Evolutionary conservation across 139 green algal species (phyloP).

Genomic region (Chlamydomonas asymmetrica): DNA sequence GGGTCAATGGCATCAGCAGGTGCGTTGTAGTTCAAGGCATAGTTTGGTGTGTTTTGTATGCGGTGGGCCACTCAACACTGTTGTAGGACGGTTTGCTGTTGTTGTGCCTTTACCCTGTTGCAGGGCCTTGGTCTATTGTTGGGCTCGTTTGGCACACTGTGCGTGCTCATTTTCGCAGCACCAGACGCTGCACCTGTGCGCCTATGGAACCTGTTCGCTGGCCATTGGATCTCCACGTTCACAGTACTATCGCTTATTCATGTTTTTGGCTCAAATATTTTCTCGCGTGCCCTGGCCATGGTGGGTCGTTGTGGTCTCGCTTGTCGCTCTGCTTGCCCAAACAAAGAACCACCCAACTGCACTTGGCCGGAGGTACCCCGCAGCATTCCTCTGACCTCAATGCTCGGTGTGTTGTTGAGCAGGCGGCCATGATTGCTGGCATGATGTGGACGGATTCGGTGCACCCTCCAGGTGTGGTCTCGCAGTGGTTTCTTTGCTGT

Average conservation of each 20-base stretch:
- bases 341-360: too few species aligned
- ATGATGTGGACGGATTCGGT: constrained; percentile 45
- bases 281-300: constrained; percentile 39
- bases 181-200: constrained; percentile 44
- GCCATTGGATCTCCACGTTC: constrained; percentile 23
- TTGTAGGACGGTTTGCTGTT: neutral
- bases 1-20: constrained; percentile 40
- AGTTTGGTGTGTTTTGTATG: neutral
- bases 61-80: neutral
- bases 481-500: neutral
- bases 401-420: too few species aligned
- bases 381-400: too few species aligned
- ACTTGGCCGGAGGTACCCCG: too few species aligned
- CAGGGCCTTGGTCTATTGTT: constrained; percentile 27
- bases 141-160: constrained; percentile 51
- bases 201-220: constrained; percentile 44
- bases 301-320: too few species aligned
- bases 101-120: neutral
- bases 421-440: constrained; percentile 27
- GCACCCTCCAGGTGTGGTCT: constrained; percentile 42
- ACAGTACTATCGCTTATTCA: constrained; percentile 31
- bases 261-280: constrained; percentile 20
- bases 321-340: too few species aligned
- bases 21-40: neutral
- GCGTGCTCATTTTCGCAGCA: constrained; percentile 48